Percentiles rank a stretch among this genome's conserved stretches.
Conservation (phyloP, 2,329 filamentous ascomycete genomes). For the Chrysosphaeria jannelii region DNA sequence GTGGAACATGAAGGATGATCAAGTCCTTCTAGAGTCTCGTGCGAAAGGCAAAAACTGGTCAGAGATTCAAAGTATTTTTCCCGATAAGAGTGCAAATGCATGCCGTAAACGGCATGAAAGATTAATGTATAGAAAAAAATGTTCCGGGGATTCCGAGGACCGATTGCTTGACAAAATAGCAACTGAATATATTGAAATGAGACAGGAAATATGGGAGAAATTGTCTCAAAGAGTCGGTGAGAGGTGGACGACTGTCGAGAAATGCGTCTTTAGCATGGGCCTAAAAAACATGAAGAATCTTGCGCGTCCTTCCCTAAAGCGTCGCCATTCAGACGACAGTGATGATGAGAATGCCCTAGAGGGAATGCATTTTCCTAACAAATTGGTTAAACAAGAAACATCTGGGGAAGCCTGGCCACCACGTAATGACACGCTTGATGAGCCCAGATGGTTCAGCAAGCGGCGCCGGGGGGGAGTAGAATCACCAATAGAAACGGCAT, state of each 20-base stretch:
- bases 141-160: slow-evolving; percentile 52
- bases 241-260: slow-evolving; percentile 43
- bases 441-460: too few relatives aligned
- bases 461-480: too few relatives aligned
- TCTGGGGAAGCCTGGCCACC: too few relatives aligned
- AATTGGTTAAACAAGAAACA: too few relatives aligned
- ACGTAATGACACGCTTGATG: too few relatives aligned
- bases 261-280: slow-evolving; percentile 57
- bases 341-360: too few relatives aligned
- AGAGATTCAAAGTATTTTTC: slow-evolving; percentile 49
- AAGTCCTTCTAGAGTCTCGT: slow-evolving; percentile 38
- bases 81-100: slow-evolving; percentile 48
- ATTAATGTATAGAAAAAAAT: slow-evolving; percentile 42
- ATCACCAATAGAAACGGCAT: too few relatives aligned
- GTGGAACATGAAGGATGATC: slow-evolving; percentile 49
- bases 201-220: slow-evolving; percentile 54
- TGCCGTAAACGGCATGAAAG: slow-evolving; percentile 75
- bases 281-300: slow-evolving; percentile 51
- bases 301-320: slow-evolving; percentile 31
- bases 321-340: too few relatives aligned
- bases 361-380: too few relatives aligned
- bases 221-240: slow-evolving; percentile 50
- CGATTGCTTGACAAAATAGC: slow-evolving; percentile 45
- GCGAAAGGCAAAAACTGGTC: slow-evolving; percentile 57
- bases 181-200: slow-evolving; percentile 47